phyloP scores from a whole-genome alignment of 2,329 filamentous ascomycete species.

The Aspergillus viridinutans region DNA sequence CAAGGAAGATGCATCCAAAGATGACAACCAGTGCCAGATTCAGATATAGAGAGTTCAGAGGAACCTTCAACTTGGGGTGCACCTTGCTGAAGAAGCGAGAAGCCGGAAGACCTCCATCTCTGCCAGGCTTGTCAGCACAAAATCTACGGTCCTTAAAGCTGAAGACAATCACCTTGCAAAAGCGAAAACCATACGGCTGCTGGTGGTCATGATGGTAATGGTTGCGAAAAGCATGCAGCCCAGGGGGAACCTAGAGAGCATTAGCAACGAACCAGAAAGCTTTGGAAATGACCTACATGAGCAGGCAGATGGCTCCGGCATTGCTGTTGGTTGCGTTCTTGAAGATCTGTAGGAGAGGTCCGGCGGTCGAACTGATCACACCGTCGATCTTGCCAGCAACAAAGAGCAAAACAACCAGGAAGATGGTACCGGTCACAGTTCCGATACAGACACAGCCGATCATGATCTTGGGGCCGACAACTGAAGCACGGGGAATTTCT shows the following conservation, averaged over 20 bases:
- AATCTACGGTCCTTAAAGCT: neutral
- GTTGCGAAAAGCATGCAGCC: constrained; percentile 31
- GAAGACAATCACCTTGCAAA: constrained; percentile 25
- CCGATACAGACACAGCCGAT: constrained; percentile 61
- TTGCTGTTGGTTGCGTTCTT: constrained; percentile 59
- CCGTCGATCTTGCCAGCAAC: constrained; percentile 55
- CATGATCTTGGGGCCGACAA: constrained; percentile 63
- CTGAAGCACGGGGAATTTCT: constrained; percentile 43
- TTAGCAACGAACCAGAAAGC: neutral
- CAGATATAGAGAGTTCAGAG: constrained; percentile 62
- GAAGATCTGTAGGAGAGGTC: constrained; percentile 60
- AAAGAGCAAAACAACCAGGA: constrained; percentile 61
- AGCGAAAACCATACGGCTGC: constrained; percentile 33
- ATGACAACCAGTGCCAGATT: constrained; percentile 59
- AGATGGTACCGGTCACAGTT: constrained; percentile 59
- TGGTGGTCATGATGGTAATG: constrained; percentile 32
- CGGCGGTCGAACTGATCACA: constrained; percentile 53
- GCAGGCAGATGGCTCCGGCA: constrained; percentile 58
- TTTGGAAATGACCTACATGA: constrained; percentile 45
- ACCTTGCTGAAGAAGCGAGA: constrained; percentile 59
- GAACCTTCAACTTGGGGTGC: constrained; percentile 58
- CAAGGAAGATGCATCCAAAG: constrained; percentile 67
- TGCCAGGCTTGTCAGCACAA: constrained; percentile 11
- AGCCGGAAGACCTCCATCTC: constrained; percentile 63
- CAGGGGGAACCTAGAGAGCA: constrained; percentile 22